Evolutionary conservation across 2,329 filamentous ascomycete genomes (phyloP).

Genomic region (Xylaria sp.): DNA sequence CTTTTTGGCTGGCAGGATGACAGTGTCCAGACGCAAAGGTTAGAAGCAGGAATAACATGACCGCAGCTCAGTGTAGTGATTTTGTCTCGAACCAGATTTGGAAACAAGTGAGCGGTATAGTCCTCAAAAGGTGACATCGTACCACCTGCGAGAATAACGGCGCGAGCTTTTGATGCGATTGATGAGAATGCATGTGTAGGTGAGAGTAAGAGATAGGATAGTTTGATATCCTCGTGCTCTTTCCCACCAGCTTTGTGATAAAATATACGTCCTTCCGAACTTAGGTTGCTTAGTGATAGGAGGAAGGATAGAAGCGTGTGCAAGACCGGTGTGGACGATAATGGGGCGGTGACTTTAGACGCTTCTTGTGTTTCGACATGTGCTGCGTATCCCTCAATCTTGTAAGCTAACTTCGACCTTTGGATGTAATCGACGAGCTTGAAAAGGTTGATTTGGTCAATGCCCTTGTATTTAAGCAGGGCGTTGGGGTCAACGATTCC

Average conservation of each 20-base stretch:
- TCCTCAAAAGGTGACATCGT: constrained; percentile 98
- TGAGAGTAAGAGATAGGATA: constrained; percentile 89
- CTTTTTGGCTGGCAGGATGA: constrained; percentile 47
- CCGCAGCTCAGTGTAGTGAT: constrained; percentile 88
- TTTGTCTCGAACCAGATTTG: constrained; percentile 66
- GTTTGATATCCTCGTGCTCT: constrained; percentile 55
- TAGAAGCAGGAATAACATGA: constrained; percentile 86
- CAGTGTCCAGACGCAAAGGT: constrained; percentile 80
- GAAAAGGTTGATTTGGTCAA: constrained; percentile 94
- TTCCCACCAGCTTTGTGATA: constrained; percentile 55
- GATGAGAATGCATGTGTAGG: constrained; percentile 90
- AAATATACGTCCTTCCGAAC: constrained; percentile 71
- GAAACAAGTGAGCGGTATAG: constrained; percentile 85
- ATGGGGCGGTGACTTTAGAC: constrained; percentile 31
- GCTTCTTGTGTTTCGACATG: constrained; percentile 58
- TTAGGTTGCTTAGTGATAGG: constrained; percentile 83
- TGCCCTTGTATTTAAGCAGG: constrained; percentile 80
- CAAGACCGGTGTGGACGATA: constrained; percentile 58
- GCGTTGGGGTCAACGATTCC: constrained; percentile 73
- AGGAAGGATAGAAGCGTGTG: constrained; percentile 69
- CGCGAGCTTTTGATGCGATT: constrained; percentile 81
- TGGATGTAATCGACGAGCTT: constrained; percentile 87
- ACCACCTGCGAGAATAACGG: constrained; percentile 89
- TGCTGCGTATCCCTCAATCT: constrained; percentile 86
- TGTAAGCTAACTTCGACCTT: constrained; percentile 90